A percentile compares a stretch with the other conserved stretches of the same genome.
phyloP scores from a whole-genome alignment of 345 rosid species.

The Melastoma malabathricum region DNA sequence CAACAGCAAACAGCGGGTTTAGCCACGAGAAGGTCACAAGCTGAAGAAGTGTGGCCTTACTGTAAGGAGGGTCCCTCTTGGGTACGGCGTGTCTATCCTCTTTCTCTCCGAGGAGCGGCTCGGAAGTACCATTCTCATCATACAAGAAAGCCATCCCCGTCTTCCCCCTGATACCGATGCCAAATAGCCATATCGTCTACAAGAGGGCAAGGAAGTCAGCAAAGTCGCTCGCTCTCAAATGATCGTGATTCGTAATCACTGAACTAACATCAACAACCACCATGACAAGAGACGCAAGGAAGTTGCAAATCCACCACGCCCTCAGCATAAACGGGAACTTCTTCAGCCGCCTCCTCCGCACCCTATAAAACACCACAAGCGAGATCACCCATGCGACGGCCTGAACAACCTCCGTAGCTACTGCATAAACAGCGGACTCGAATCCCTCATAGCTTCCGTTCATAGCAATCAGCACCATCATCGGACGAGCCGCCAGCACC shows the following conservation, averaged over 20 bases:
- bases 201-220: conserved; percentile 36
- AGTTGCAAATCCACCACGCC: conserved; percentile 79
- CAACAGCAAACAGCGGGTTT: too few species aligned
- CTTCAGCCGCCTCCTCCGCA: not conserved
- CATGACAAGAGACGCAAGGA: conserved; percentile 29
- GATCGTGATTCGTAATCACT: conserved; percentile 18
- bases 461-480: too few species aligned
- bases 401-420: too few species aligned
- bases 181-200: conserved; percentile 36
- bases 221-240: conserved; percentile 24
- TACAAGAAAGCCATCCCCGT: conserved; percentile 28
- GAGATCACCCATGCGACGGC: too few species aligned
- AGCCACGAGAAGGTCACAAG: too few species aligned
- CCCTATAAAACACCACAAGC: too few species aligned
- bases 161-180: conserved; percentile 48
- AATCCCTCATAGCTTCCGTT: too few species aligned
- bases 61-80: conserved; percentile 42
- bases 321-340: conserved; percentile 63
- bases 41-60: conserved; percentile 10
- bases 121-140: conserved; percentile 19
- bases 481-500: too few species aligned
- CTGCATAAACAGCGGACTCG: too few species aligned
- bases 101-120: conserved; percentile 43
- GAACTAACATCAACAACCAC: conserved; percentile 19
- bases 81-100: conserved; percentile 11